Conservation (phyloP, 805 yeast species). For the Schwanniomyces pseudopolymorphus region DNA sequence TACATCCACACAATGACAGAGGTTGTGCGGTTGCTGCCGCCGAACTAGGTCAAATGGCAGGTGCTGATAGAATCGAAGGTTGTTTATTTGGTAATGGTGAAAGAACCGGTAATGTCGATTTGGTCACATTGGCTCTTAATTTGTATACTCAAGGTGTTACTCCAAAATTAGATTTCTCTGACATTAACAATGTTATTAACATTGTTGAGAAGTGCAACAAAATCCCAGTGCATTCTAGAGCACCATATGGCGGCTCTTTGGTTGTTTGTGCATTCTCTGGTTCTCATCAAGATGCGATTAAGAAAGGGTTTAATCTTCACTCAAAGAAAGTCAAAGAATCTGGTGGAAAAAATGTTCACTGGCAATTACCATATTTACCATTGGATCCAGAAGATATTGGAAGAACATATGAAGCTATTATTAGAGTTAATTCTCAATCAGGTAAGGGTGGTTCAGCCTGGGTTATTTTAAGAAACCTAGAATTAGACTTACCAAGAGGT, state of each 20-base stretch:
- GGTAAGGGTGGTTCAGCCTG: constrained; percentile 92
- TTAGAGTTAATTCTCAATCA: constrained; percentile 82
- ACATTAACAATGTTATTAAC: constrained; percentile 63
- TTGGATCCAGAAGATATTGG: constrained; percentile 85
- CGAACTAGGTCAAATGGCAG: constrained; percentile 77
- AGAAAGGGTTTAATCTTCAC: constrained; percentile 67
- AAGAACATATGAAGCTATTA: constrained; percentile 88
- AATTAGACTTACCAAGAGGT: constrained; percentile 78
- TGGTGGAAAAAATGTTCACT: constrained; percentile 39
- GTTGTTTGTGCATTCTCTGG: constrained; percentile 85
- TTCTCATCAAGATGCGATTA: constrained; percentile 87
- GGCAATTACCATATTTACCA: constrained; percentile 82
- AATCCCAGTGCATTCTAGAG: constrained; percentile 74
- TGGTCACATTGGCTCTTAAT: constrained; percentile 75
- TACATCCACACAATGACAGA: constrained; percentile 83
- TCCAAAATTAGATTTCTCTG: constrained; percentile 71
- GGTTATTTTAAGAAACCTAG: constrained; percentile 75
- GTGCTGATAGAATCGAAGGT: constrained; percentile 88
- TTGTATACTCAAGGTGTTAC: constrained; percentile 76
- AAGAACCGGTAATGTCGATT: constrained; percentile 83
- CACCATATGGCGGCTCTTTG: constrained; percentile 80
- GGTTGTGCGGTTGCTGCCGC: constrained; percentile 91
- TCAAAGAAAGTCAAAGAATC: constrained; percentile 36
- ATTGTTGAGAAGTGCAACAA: constrained; percentile 78
- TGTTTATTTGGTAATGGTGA: constrained; percentile 86